A percentile compares a stretch with the other conserved stretches of the same genome.
Conservation (phyloP, 2,329 filamentous ascomycete genomes). For the Ramularia collo-cygni region DNA sequence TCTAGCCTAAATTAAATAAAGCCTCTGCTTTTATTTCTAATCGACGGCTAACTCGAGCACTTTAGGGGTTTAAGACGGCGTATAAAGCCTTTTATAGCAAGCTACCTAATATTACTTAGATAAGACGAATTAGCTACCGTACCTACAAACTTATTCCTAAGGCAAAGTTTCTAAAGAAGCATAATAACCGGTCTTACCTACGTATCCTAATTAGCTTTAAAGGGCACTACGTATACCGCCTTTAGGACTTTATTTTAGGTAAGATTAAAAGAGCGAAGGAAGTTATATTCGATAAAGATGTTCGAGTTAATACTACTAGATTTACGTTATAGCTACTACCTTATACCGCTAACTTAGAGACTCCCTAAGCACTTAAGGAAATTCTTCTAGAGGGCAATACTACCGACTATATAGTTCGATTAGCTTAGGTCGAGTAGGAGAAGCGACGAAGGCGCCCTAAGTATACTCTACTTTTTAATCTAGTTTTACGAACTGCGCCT, state of each 20-base stretch:
- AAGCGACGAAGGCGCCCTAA: background rate
- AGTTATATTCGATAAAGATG: constrained; percentile 1
- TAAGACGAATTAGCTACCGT: constrained; percentile 1
- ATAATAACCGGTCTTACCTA: background rate
- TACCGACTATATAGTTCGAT: background rate
- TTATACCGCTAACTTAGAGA: background rate
- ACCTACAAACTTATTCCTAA: constrained; percentile 3
- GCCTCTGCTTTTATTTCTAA: background rate
- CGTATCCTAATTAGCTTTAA: constrained; percentile 2
- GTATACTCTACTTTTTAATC: background rate
- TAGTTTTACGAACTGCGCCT: background rate
- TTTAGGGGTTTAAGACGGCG: background rate
- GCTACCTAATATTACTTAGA: background rate
- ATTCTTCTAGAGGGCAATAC: background rate
- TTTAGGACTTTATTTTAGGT: constrained; percentile 1
- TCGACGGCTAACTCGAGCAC: background rate
- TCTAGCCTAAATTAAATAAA: constrained; percentile 2
- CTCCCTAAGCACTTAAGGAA: background rate
- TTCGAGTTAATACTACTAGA: constrained; percentile 1
- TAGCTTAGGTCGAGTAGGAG: background rate
- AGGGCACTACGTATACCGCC: background rate
- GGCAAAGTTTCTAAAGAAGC: constrained; percentile 4
- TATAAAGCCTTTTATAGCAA: background rate
- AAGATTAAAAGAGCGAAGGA: constrained; percentile 1
- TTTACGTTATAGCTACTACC: background rate